These are phyloP conservation scores for Solanum chacoense DNA, from an alignment of 305 asterid genomes.

Conservation along the genomic window DNA sequence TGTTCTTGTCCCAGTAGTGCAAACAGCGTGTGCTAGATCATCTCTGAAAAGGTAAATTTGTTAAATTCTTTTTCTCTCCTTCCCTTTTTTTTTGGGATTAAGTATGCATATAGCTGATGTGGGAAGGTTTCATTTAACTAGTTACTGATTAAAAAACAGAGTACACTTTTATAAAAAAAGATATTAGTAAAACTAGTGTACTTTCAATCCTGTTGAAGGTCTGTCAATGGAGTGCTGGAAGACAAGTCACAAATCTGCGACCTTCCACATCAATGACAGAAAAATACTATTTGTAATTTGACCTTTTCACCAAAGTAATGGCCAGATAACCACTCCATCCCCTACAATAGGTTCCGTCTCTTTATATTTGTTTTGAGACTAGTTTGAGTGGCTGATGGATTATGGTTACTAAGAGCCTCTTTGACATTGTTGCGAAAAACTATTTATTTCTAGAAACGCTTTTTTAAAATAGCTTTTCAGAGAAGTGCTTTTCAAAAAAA, in stretches of 20 bases:
- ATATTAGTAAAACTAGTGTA: background rate
- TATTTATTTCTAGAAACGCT: background rate
- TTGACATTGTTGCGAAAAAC: background rate
- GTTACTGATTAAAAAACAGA: background rate
- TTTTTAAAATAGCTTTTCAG: background rate
- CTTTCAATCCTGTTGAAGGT: background rate
- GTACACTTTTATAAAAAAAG: background rate
- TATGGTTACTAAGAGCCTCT: background rate
- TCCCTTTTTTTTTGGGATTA: background rate
- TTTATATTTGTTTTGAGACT: background rate
- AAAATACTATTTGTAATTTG: background rate
- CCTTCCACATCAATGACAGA: background rate
- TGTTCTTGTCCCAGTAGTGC: slow-evolving; percentile 95
- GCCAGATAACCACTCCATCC: background rate
- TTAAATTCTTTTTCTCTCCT: background rate
- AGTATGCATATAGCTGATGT: background rate
- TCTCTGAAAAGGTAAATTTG: slow-evolving; percentile 74
- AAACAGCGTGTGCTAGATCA: slow-evolving; percentile 76
- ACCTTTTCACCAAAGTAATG: background rate
- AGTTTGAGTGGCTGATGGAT: background rate
- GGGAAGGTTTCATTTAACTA: background rate
- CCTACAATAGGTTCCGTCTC: background rate
- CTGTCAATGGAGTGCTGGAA: background rate
- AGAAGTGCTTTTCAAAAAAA: background rate
- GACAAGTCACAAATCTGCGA: background rate